Evolutionary conservation across 768 basidiomycete species (phyloP), one percentile per base, ranked within the genome.

Genomic region (Hypsizygus marmoreus): DNA sequence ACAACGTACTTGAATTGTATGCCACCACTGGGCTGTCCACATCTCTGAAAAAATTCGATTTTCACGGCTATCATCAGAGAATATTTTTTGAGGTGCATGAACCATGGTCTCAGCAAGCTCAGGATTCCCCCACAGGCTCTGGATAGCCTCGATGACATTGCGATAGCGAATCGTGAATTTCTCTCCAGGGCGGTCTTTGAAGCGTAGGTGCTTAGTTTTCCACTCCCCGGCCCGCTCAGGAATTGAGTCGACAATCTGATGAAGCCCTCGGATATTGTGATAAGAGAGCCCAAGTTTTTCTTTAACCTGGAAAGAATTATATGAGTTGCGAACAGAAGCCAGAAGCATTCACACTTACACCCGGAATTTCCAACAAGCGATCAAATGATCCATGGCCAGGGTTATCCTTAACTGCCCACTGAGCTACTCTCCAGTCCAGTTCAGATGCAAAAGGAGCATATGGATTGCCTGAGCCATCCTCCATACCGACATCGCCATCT

Each of bases 11-110:
- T 79, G 77, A 1, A 62, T 70, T 5, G 40, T 30, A 73, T 75
- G 76, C 79, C 77, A 79, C 79, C 79, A 80, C 34, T 68, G 64
- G 0, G 69, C 73, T 0, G 73, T 79, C 32, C 75, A 62, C 66
- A 77, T 68, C 31, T 78, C 74, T 49, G 65, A 57, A 47, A 64
- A 76, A 1, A 72, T 20, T 0, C 61, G 47, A 0, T 44, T 13
- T 56, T 31, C 44, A 2, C 14, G 19, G 9, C 64, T 58, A 0
- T 43, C 47, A 43, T 72, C 68, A 0, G 53, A 28, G 41, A 64
- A 77, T 33, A 74, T 72, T 2, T 56, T 50, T 43, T 74, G 73
- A 1, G 73, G 74, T 2, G 44, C 50, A 44, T 70, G 59, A 2
- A 60, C 49, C 2, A 76, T 56, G 20, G 66, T 47, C 0, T 26